Evolutionary conservation across 345 rosid species (phyloP).

Genomic region (Ceriops tagal): DNA sequence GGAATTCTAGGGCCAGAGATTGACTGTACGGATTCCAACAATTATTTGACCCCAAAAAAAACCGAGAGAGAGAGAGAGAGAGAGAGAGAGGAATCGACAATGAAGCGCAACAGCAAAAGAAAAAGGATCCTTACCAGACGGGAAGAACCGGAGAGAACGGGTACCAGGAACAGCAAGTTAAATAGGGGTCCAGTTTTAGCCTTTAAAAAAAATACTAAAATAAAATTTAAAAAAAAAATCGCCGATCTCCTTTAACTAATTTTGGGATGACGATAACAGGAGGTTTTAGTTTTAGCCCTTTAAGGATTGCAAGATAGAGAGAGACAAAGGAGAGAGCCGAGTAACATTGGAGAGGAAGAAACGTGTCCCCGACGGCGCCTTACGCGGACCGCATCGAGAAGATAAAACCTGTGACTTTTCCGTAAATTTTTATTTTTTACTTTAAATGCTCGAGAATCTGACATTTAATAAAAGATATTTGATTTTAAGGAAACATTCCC

Average conservation of each 20-base stretch:
- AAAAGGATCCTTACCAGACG: slow-evolving; percentile 16
- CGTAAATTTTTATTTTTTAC: background rate
- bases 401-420: background rate
- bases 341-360: background rate
- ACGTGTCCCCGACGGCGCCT: slow-evolving; percentile 3
- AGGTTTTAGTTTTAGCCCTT: no score
- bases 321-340: background rate
- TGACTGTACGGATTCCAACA: background rate
- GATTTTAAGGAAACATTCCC: background rate
- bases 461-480: background rate
- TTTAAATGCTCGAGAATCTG: no score
- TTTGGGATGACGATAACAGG: no score
- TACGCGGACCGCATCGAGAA: background rate
- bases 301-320: background rate
- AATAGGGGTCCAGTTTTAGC: background rate
- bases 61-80: background rate
- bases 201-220: background rate
- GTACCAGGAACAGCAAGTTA: slow-evolving; percentile 4
- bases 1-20: background rate
- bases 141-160: slow-evolving; percentile 20
- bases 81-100: no score
- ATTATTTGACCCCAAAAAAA: background rate
- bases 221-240: background rate
- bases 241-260: background rate
- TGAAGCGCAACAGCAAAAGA: background rate